phyloP scores from a whole-genome alignment of 805 yeast species.

The Yarrowia divulgata region DNA sequence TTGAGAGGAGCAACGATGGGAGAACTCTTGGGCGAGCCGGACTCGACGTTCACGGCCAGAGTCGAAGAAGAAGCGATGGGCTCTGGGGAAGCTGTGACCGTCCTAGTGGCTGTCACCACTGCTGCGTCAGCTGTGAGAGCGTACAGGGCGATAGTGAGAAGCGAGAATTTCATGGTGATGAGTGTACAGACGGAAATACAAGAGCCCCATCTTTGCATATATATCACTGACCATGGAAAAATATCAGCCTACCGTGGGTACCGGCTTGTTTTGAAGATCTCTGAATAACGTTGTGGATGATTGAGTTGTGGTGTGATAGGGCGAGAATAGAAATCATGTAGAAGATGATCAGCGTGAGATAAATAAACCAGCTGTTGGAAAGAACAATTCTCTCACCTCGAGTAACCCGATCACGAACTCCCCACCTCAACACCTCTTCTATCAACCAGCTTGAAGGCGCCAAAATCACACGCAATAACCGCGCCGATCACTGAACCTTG shows the following conservation, averaged over 20 bases:
- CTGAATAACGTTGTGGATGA: neutral
- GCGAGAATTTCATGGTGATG: constrained; percentile 11
- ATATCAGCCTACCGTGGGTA: neutral
- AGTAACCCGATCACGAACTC: neutral
- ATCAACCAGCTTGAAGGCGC: neutral
- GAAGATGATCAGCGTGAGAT: no score
- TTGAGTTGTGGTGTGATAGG: neutral
- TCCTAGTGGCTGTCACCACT: neutral
- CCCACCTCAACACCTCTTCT: neutral
- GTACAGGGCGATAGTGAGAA: constrained; percentile 1
- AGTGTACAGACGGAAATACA: neutral
- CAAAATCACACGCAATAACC: constrained; percentile 20
- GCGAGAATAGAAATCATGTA: neutral
- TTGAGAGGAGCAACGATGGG: constrained; percentile 43
- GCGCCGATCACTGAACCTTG: constrained; percentile 20
- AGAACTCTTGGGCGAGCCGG: neutral
- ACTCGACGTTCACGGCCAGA: neutral
- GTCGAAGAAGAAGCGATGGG: neutral
- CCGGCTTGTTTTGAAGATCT: constrained; percentile 20
- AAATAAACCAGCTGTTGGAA: no score
- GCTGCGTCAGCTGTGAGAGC: constrained; percentile 4
- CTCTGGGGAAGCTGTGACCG: neutral
- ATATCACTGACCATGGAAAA: neutral
- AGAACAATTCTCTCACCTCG: no score
- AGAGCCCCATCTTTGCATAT: neutral